A percentile compares a stretch with the other conserved stretches of the same genome.
Conservation (phyloP, 2,329 filamentous ascomycete species). For the Colletotrichum euphorbiae region DNA sequence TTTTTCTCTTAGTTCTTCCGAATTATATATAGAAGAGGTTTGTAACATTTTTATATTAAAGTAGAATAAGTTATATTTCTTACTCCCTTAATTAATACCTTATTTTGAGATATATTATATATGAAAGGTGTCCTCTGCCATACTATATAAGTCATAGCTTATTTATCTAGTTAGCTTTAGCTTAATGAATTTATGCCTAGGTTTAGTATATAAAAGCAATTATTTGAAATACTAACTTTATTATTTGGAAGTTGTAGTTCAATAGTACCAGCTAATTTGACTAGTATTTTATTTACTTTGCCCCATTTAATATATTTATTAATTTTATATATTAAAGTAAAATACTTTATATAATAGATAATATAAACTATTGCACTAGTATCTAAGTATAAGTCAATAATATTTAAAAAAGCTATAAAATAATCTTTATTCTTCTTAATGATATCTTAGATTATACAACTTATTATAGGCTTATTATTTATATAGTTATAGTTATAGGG, state of each 20-base stretch:
- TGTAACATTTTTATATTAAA: too few relatives aligned
- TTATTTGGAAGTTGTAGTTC: not conserved
- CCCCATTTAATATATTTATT: not conserved
- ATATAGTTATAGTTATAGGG: too few relatives aligned
- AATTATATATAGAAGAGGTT: too few relatives aligned
- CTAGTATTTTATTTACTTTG: not conserved
- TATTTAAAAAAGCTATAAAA: not conserved
- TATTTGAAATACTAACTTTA: not conserved
- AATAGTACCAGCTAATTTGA: accelerated
- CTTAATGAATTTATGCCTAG: not conserved
- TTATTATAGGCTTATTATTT: not conserved
- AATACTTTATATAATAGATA: too few relatives aligned
- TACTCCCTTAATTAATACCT: not conserved
- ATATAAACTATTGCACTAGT: not conserved
- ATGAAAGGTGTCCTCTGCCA: too few relatives aligned
- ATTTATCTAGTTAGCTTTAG: not conserved
- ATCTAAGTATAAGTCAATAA: not conserved
- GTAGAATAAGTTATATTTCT: too few relatives aligned
- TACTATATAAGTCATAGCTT: too few relatives aligned
- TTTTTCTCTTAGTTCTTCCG: too few relatives aligned
- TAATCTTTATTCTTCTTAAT: not conserved
- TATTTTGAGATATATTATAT: too few relatives aligned
- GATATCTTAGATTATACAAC: too few relatives aligned
- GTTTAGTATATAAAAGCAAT: not conserved
- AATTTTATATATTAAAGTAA: too few relatives aligned